Percentiles rank a stretch among this genome's conserved stretches.
phyloP scores from a whole-genome alignment of 192 early-diverging fungal species.

The Coemansia erecta region DNA sequence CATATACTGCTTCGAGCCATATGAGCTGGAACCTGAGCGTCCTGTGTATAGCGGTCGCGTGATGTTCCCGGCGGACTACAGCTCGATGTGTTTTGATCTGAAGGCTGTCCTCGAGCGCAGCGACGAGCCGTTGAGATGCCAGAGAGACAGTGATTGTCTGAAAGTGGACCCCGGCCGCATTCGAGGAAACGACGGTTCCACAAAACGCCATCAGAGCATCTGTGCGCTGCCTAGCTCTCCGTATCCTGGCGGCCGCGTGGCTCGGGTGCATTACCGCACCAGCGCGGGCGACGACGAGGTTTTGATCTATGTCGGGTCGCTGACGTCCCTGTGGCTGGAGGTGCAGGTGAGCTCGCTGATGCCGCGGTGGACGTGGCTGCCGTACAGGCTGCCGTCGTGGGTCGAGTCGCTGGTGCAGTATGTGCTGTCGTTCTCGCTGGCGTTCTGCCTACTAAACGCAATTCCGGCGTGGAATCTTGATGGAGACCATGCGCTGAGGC shows the following conservation, averaged over 20 bases:
- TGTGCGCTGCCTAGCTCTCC: slow-evolving; percentile 41
- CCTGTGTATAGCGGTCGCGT: no score
- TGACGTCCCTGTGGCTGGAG: slow-evolving; percentile 27
- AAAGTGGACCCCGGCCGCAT: not conserved
- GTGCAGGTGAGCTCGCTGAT: slow-evolving; percentile 37
- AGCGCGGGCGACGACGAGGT: not conserved
- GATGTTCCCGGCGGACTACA: not conserved
- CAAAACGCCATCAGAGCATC: not conserved
- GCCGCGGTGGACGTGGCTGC: slow-evolving; percentile 20
- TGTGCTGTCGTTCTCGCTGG: slow-evolving; percentile 37
- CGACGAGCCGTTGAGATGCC: slow-evolving; percentile 12
- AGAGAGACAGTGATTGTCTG: slow-evolving; percentile 17
- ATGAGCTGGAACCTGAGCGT: not conserved
- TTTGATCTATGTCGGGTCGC: slow-evolving; percentile 32
- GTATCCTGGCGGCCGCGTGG: slow-evolving; percentile 23
- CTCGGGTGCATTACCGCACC: slow-evolving; percentile 20
- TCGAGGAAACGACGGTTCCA: not conserved
- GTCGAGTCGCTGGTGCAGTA: slow-evolving; percentile 35
- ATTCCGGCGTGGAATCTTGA: slow-evolving; percentile 38
- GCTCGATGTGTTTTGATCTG: slow-evolving; percentile 37
- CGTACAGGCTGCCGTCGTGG: slow-evolving; percentile 14
- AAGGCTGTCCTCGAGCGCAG: slow-evolving; percentile 16
- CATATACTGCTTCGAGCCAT: slow-evolving; percentile 37
- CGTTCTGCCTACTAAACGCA: slow-evolving; percentile 39
- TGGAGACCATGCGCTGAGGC: slow-evolving; percentile 27